Conservation (phyloP, 202 grass and related monocot species). For the Elaeis oleifera region DNA sequence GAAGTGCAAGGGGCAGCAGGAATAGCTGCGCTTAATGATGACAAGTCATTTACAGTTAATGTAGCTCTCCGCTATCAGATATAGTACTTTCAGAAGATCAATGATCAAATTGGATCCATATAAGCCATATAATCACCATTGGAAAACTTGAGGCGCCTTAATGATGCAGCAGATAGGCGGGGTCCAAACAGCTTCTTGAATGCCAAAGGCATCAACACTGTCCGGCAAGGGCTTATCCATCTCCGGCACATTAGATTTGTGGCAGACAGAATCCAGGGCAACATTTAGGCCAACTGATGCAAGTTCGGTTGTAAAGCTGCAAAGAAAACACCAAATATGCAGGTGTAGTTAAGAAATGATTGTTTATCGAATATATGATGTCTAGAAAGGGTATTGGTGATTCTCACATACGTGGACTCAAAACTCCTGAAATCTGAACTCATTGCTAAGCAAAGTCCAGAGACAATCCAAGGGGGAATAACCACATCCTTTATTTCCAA, state of each 20-base stretch:
- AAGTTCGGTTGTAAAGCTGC: constrained; percentile 45
- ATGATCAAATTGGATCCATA: constrained; percentile 11
- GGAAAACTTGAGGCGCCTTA: constrained; percentile 44
- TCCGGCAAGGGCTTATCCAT: background rate
- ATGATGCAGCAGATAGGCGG: constrained; percentile 18
- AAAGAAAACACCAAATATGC: background rate
- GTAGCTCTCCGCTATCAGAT: too few relatives aligned
- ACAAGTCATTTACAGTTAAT: too few relatives aligned
- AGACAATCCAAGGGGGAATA: constrained; percentile 71
- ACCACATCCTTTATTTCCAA: constrained; percentile 66
- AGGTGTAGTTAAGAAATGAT: too few relatives aligned
- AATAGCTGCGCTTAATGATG: too few relatives aligned
- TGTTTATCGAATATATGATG: too few relatives aligned
- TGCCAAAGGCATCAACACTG: constrained; percentile 22
- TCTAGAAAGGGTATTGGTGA: background rate
- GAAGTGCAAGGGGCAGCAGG: too few relatives aligned
- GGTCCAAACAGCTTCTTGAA: constrained; percentile 35
- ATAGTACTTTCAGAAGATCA: too few relatives aligned
- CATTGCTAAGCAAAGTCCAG: constrained; percentile 54
- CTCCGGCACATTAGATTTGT: background rate
- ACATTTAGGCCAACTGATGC: constrained; percentile 49
- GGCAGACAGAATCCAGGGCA: constrained; percentile 36
- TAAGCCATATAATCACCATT: constrained; percentile 36
- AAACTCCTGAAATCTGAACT: constrained; percentile 39
- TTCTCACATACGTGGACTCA: constrained; percentile 35